Base-by-base conservation (phyloP, 495 filamentous ascomycete genomes). In the Extremus antarcticus region DNA sequence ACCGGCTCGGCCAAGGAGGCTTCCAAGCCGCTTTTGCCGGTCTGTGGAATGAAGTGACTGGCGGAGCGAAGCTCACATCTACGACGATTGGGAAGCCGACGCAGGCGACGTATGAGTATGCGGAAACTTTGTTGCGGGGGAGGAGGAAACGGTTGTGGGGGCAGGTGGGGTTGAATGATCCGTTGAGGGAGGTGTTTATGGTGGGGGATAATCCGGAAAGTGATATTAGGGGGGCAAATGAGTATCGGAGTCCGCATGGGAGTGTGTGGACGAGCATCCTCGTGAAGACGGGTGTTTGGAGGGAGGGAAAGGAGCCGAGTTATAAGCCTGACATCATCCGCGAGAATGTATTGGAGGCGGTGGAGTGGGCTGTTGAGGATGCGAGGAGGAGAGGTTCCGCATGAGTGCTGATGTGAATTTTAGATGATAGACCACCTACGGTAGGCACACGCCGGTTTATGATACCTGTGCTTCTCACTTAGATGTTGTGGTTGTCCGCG, bases 171-270 rank as follows among this genome's bases (percentile, higher is more conserved):
- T 58, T 70, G 16, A 54, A 73, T 0, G 64, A 63, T 8, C 71
- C 70, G 16, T 64, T 95, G 55, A 68, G 71, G 62, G 77, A 73
- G 15, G 87, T 99, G 3, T 97, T 94, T 63, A 96, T 97, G 91
- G 77, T 99, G n/a, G 92, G 92, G 0, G 92, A 99, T 62, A 99
- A 97, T 60, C 91, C 92, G 0, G 87, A 87, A 65, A 87, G 82
- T 25, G 92, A 99, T 68, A 94, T 99, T 55, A 71, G 76, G 13
- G 92, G 94, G n/a, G 91, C 87, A 22, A 97, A 95, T 62, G 74
- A 73, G 25, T 92, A 85, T 66, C 62, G 64, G 13, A 88, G 84
- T 56, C 68, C 73, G 9, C 58, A 70, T 41, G 84, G 84, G 7
- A 89, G 81, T 21, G 68, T 79, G 62, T 99, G 92, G 92, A 65